phyloP scores from a whole-genome alignment of 225 moss, liverwort and hornwort species.

The Pseudisothecium myosuroides region DNA sequence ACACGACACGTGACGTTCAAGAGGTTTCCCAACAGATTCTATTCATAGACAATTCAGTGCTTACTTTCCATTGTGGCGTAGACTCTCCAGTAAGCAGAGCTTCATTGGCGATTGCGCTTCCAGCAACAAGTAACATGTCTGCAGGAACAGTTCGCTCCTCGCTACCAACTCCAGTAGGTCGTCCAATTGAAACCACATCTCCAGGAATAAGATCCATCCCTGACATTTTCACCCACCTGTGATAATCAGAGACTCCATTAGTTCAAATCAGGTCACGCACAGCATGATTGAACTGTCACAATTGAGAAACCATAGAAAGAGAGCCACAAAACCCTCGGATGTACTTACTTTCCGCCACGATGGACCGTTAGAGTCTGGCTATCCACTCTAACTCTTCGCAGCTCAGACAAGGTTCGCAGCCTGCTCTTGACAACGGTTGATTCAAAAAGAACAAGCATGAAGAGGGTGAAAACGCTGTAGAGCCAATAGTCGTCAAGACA shows the following conservation, averaged over 20 bases:
- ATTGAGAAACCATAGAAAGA: neutral
- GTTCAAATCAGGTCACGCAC: neutral
- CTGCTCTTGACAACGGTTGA: constrained; percentile 98
- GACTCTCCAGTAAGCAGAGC: constrained; percentile 96
- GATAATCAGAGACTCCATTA: neutral
- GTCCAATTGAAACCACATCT: constrained; percentile 94
- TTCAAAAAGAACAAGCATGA: constrained; percentile 96
- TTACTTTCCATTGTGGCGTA: constrained; percentile 99
- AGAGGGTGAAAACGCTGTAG: constrained; percentile 93
- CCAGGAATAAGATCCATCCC: constrained; percentile 95
- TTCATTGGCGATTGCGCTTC: constrained; percentile 94
- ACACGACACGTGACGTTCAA: neutral
- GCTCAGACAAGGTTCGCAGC: constrained; percentile 85
- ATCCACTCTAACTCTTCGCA: constrained; percentile 90
- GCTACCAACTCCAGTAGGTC: constrained; percentile 78
- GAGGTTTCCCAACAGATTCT: neutral
- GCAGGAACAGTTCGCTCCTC: constrained; percentile 98
- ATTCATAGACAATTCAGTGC: neutral
- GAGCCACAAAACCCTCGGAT: neutral
- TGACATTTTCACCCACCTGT: constrained; percentile 93
- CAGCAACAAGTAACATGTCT: constrained; percentile 89
- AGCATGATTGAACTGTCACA: neutral
- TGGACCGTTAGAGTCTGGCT: constrained; percentile 88
- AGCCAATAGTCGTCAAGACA: constrained; percentile 97
- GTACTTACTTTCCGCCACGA: constrained; percentile 89